Evolutionary conservation across 2,329 filamentous ascomycete genomes (phyloP), one percentile per base, ranked within the genome.

Genomic region (Aureobasidium sp.): DNA sequence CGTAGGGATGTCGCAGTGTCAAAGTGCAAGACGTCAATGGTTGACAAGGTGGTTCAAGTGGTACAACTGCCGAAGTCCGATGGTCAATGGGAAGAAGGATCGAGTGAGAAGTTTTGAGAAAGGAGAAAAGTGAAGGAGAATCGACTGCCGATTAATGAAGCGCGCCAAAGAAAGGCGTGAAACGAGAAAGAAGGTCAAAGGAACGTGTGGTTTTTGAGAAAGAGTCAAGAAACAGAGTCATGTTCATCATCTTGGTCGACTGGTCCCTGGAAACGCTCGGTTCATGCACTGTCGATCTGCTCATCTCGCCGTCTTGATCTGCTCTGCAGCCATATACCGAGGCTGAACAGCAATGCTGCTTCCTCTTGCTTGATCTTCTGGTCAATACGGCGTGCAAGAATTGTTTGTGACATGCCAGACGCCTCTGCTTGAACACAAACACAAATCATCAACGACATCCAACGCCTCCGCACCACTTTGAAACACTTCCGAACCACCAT

Each of bases 401-500:
- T n/a, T n/a, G n/a, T n/a, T n/a, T n/a, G n/a, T n/a, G n/a, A n/a
- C n/a, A n/a, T n/a, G n/a, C n/a, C 14, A 11, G 7, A 7, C 8
- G 6, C 6, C 6, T 4, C 14, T 16, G 3, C 17, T 16, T 2
- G 29, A 45, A 45, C 11, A 32, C 41, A 45, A 45, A 45, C 11
- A 32, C 41, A 45, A 45, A 45, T 45, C 29, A 22, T 14, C 8
- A 16, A 14, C 5, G 11, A 24, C 17, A 29, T 45, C 30, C 41
- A 45, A 32, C 41, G 41, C 6, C 29, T 29, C 19, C 29, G 12
- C 11, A 16, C 17, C 29, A 34, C 8, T 14, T 10, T 45, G 41
- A 45, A 45, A 45, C 41, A 45, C 27, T 34, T 45, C 41, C 41
- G 41, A 45, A 34, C 41, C 41, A 45, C 19, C 12, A 45, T 45